Conservation (phyloP, 257 asterid species). For the Dorcoceras hygrometricum region DNA sequence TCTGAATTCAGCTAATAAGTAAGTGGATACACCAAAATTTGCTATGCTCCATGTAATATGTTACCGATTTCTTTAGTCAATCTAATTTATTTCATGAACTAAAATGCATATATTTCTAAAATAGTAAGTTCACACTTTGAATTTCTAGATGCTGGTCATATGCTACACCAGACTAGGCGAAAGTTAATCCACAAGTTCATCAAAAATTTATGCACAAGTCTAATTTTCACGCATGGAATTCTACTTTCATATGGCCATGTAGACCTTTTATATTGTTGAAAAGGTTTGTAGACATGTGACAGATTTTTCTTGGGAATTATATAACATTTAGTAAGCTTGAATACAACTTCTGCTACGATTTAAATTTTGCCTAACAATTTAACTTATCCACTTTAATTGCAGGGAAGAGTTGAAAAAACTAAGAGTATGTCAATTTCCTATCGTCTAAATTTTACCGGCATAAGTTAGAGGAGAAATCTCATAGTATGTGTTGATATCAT, state of each 20-base stretch:
- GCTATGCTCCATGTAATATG: not conserved
- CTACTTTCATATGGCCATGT: no score
- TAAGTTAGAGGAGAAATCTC: not conserved
- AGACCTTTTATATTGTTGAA: not conserved
- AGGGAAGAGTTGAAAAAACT: conserved; percentile 76
- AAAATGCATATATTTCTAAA: no score
- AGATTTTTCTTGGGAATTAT: not conserved
- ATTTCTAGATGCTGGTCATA: no score
- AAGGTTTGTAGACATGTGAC: not conserved
- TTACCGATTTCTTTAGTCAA: no score
- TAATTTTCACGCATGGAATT: no score
- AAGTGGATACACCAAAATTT: conserved; percentile 28
- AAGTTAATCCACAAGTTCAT: no score
- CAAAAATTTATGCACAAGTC: no score
- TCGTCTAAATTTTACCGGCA: not conserved
- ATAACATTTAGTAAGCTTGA: not conserved
- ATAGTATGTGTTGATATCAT: conserved; percentile 8
- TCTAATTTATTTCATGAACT: no score
- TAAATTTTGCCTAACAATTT: not conserved
- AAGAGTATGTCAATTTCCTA: conserved; percentile 39
- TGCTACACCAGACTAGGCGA: no score
- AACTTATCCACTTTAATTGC: conserved; percentile 24
- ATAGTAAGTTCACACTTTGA: no score
- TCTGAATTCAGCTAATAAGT: conserved; percentile 80
- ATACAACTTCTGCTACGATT: not conserved